These are phyloP conservation scores for Aspergillus arachidicola DNA, from an alignment of 2,329 filamentous ascomycete species.

Conservation along the genomic window DNA sequence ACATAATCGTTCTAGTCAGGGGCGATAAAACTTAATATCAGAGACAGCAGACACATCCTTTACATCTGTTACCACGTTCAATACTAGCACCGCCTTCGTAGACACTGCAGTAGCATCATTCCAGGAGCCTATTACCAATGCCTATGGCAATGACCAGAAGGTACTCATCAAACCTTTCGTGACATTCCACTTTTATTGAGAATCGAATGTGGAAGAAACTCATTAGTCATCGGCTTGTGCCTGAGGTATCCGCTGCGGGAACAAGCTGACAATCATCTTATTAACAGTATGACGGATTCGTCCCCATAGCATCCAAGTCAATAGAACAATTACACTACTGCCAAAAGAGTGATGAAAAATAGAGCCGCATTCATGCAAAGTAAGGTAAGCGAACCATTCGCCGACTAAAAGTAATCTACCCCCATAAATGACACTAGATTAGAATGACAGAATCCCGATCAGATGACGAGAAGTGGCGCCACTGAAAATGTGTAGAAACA, in stretches of 20 bases:
- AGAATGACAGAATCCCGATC: conserved; percentile 1
- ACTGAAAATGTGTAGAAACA: conserved; percentile 41
- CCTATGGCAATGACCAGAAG: neutral
- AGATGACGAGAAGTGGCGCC: conserved; percentile 29
- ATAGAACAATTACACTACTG: neutral
- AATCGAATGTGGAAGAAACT: neutral
- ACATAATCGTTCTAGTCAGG: neutral
- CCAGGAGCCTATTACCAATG: neutral
- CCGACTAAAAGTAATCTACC: neutral
- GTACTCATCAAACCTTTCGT: neutral
- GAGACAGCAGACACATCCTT: neutral
- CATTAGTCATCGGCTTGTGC: neutral
- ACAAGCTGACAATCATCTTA: neutral
- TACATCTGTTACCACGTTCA: no score
- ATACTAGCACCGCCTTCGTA: no score
- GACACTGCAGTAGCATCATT: neutral
- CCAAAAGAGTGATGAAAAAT: neutral
- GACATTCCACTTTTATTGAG: neutral
- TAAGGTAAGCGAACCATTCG: no score
- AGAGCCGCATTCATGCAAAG: neutral
- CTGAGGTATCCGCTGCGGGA: neutral
- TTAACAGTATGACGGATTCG: neutral
- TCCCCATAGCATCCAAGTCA: neutral
- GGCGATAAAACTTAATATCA: neutral
- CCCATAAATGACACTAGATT: neutral